These are phyloP conservation scores for Botrytis porri DNA, from an alignment of 2,329 filamentous ascomycete species.

Conservation along the genomic window DNA sequence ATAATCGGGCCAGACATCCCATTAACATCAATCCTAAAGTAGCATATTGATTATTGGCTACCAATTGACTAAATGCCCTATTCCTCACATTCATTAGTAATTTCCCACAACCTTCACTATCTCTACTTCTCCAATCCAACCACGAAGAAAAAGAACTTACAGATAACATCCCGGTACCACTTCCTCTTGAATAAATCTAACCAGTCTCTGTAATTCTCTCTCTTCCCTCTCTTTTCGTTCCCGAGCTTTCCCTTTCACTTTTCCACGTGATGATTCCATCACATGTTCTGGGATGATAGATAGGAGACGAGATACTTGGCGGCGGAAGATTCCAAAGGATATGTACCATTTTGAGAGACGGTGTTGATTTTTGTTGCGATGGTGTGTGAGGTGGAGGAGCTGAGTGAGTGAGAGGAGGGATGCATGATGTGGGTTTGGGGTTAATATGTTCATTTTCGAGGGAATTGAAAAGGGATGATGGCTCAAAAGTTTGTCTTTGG, in stretches of 20 bases:
- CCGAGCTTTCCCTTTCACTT: constrained; percentile 22
- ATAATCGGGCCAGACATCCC: constrained; percentile 58
- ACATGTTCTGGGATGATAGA: constrained; percentile 11
- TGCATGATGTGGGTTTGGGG: constrained; percentile 11
- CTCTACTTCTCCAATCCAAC: neutral
- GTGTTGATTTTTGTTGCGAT: constrained; percentile 92
- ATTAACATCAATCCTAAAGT: constrained; percentile 68
- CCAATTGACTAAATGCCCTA: constrained; percentile 63
- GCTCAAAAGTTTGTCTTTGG: neutral
- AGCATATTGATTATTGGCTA: constrained; percentile 71
- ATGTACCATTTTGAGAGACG: constrained; percentile 78
- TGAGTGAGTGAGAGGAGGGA: constrained; percentile 41
- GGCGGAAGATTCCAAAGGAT: constrained; percentile 67
- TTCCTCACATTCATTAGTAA: constrained; percentile 41
- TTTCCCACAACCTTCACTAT: neutral
- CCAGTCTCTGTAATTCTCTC: constrained; percentile 28
- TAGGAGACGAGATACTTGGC: constrained; percentile 57
- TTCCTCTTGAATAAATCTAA: constrained; percentile 42
- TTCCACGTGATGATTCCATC: constrained; percentile 13
- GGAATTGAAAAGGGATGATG: too few species aligned
- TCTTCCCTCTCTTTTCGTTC: constrained; percentile 35
- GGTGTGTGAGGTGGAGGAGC: constrained; percentile 69
- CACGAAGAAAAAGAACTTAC: constrained; percentile 44
- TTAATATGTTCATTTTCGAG: neutral
- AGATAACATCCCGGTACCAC: constrained; percentile 45